phyloP scores from a whole-genome alignment of 2,329 filamentous ascomycete species.

The Periconia sp. region DNA sequence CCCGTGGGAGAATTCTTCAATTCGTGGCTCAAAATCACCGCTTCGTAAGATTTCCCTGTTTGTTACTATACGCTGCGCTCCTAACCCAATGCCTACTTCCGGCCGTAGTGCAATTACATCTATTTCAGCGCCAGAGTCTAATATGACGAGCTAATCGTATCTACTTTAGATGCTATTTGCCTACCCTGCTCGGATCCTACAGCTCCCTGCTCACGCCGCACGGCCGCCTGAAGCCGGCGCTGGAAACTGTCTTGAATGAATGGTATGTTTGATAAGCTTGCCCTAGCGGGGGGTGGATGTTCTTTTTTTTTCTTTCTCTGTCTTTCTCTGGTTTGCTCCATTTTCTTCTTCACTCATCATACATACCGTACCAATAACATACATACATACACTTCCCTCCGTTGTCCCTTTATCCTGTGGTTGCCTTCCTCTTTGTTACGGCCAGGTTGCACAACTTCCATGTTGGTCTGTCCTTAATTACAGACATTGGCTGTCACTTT shows the following conservation, averaged over 20 bases:
- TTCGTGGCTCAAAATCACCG: slow-evolving; percentile 37
- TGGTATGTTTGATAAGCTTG: slow-evolving; percentile 36
- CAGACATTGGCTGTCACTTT: too few relatives aligned
- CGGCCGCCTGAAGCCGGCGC: slow-evolving; percentile 31
- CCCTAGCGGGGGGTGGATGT: not conserved
- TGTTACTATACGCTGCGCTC: not conserved
- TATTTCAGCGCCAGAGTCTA: not conserved
- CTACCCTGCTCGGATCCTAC: slow-evolving; percentile 38
- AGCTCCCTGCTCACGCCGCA: slow-evolving; percentile 24
- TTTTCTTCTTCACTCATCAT: slow-evolving; percentile 1
- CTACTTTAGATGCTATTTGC: slow-evolving; percentile 27
- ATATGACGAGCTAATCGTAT: slow-evolving; percentile 8
- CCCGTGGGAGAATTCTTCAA: slow-evolving; percentile 42
- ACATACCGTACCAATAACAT: too few relatives aligned
- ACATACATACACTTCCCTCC: too few relatives aligned
- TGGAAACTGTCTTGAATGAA: slow-evolving; percentile 36
- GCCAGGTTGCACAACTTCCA: too few relatives aligned
- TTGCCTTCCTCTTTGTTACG: too few relatives aligned
- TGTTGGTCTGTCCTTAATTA: too few relatives aligned
- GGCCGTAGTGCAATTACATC: not conserved
- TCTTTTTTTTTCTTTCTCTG: slow-evolving; percentile 13
- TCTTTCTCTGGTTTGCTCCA: slow-evolving; percentile 5
- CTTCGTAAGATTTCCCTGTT: slow-evolving; percentile 8
- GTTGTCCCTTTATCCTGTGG: too few relatives aligned
- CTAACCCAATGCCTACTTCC: not conserved